A percentile compares a stretch with the other conserved stretches of the same genome.
Evolutionary conservation across 345 rosid genomes (phyloP).

Genomic region (Gossypium stocksii): DNA sequence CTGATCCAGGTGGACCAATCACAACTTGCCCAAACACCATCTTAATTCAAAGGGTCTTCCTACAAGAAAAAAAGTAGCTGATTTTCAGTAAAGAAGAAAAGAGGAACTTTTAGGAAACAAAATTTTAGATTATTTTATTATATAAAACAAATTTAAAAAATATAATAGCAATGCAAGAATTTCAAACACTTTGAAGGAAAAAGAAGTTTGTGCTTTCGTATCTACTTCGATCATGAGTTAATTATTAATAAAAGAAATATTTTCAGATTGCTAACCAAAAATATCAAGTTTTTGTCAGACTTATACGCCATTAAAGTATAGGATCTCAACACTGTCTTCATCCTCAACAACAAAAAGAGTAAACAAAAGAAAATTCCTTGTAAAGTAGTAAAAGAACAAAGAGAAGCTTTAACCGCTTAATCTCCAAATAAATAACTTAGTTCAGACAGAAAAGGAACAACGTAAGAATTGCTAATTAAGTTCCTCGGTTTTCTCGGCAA

Average conservation of each 20-base stretch:
- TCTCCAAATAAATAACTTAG: neutral
- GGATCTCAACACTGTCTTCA: slow-evolving; percentile 22
- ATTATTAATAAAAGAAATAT: neutral
- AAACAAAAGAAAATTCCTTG: neutral
- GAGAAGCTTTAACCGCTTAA: neutral
- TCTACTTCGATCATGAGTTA: neutral
- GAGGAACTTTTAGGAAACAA: too few relatives aligned
- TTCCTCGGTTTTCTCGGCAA: neutral
- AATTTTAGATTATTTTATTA: too few relatives aligned
- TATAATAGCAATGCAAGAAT: neutral
- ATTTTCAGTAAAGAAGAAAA: too few relatives aligned
- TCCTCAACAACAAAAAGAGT: neutral
- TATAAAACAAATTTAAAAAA: too few relatives aligned
- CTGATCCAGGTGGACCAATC: slow-evolving; percentile 94
- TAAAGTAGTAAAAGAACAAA: slow-evolving; percentile 5
- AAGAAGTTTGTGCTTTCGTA: neutral
- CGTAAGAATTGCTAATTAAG: neutral
- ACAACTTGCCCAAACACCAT: slow-evolving; percentile 95
- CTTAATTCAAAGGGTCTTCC: neutral
- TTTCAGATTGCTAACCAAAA: neutral
- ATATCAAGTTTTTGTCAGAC: slow-evolving; percentile 16
- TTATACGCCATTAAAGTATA: slow-evolving; percentile 17
- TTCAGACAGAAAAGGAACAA: neutral
- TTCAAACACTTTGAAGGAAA: neutral
- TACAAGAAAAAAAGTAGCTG: too few relatives aligned